These are phyloP conservation scores for Emericellopsis cladophorae DNA, from an alignment of 2,329 filamentous ascomycete species.

Conservation along the genomic window DNA sequence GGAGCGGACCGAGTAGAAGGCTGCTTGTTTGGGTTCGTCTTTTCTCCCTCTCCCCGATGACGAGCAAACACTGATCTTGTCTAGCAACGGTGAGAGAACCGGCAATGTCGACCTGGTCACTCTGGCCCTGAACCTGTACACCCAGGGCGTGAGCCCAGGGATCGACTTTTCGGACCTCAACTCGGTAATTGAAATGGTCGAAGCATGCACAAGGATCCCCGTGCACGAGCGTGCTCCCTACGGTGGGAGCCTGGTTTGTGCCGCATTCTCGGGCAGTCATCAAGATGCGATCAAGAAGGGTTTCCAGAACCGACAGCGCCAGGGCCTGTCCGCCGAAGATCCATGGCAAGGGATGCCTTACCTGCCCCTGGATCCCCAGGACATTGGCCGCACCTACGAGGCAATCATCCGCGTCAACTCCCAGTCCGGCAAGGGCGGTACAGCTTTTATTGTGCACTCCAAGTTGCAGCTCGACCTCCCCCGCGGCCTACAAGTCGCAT, in stretches of 20 bases:
- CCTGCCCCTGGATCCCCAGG: slow-evolving; percentile 80
- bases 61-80: background rate
- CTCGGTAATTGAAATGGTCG: slow-evolving; percentile 75
- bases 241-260: slow-evolving; percentile 81
- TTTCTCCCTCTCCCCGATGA: no score
- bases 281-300: slow-evolving; percentile 96
- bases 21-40: slow-evolving; percentile 19
- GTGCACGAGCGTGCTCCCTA: slow-evolving; percentile 85
- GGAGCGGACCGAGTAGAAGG: slow-evolving; percentile 91
- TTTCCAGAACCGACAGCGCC: slow-evolving; percentile 57
- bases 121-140: slow-evolving; percentile 86
- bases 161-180: slow-evolving; percentile 89
- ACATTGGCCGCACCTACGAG: slow-evolving; percentile 95
- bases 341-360: slow-evolving; percentile 73
- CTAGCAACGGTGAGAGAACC: slow-evolving; percentile 73
- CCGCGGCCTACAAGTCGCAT: slow-evolving; percentile 82
- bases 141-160: slow-evolving; percentile 72
- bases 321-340: slow-evolving; percentile 46
- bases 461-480: slow-evolving; percentile 86
- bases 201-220: slow-evolving; percentile 89
- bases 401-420: slow-evolving; percentile 97
- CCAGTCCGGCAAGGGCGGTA: slow-evolving; percentile 87
- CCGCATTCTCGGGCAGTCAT: slow-evolving; percentile 82
- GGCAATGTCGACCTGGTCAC: slow-evolving; percentile 95
- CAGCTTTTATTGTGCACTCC: slow-evolving; percentile 85